Evolutionary conservation across 352 stramenopile species (phyloP).

Genomic region (Pythium grandisporangium): DNA sequence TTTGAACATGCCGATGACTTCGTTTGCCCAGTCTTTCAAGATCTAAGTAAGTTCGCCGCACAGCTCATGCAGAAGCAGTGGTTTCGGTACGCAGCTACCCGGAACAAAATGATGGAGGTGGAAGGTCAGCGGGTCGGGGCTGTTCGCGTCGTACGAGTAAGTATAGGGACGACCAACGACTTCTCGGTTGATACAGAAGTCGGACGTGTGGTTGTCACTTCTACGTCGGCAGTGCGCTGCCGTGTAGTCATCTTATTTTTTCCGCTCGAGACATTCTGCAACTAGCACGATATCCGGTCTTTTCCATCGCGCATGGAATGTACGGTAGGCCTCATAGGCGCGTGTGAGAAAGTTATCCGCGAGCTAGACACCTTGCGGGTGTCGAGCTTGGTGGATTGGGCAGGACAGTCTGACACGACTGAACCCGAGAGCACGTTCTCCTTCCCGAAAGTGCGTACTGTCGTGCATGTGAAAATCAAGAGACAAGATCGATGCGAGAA

Average conservation of each 20-base stretch:
- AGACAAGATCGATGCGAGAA: no score
- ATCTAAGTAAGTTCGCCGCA: constrained; percentile 1
- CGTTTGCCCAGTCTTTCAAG: not conserved
- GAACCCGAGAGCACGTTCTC: no score
- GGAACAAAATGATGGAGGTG: not conserved
- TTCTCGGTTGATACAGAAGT: not conserved
- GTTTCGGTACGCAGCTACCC: not conserved
- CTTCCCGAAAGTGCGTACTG: no score
- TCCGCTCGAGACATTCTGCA: not conserved
- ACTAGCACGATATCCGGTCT: no score
- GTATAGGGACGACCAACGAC: not conserved
- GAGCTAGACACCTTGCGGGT: no score
- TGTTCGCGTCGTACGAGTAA: not conserved
- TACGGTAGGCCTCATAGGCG: no score
- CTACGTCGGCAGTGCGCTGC: not conserved
- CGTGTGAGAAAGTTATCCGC: no score
- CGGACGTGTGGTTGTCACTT: not conserved
- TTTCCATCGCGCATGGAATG: no score
- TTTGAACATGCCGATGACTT: not conserved
- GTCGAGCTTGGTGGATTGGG: no score
- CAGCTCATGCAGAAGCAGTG: not conserved
- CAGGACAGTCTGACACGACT: no score
- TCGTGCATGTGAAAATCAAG: no score
- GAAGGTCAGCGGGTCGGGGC: not conserved
- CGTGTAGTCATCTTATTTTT: not conserved